Percentiles rank a stretch among this genome's conserved stretches.
phyloP scores from a whole-genome alignment of 2,329 filamentous ascomycete genomes.

The Fusarium sambucinum region DNA sequence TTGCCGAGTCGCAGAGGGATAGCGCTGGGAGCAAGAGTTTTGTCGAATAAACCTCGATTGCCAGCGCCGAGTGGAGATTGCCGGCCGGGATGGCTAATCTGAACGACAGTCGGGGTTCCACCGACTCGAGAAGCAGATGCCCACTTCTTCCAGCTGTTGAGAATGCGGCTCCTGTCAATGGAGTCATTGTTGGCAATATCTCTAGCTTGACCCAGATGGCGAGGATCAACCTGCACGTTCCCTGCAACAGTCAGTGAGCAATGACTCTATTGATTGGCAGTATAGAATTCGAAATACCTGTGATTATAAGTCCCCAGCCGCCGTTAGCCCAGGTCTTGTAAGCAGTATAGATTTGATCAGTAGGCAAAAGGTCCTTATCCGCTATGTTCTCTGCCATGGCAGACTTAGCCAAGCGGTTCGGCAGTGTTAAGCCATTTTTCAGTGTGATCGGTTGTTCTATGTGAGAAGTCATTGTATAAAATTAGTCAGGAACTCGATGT shows the following conservation, averaged over 20 bases:
- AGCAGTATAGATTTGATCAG: background rate
- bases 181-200: background rate
- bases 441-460: background rate
- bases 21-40: background rate
- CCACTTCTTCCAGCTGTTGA: conserved; percentile 1
- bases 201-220: background rate
- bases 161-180: background rate
- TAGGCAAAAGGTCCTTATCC: background rate
- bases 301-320: conserved; percentile 2
- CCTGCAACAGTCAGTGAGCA: background rate
- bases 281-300: background rate
- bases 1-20: background rate
- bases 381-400: conserved; percentile 6
- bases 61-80: conserved; percentile 2
- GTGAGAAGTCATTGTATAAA: background rate
- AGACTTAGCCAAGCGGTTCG: conserved; percentile 1
- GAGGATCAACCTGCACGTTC: background rate
- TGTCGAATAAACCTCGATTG: background rate
- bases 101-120: background rate
- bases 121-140: background rate
- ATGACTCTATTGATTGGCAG: background rate
- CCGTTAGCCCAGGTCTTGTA: conserved; percentile 3
- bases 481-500: background rate
- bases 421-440: background rate
- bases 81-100: conserved; percentile 1